These are phyloP conservation scores for Camillea tinctor DNA, from an alignment of 2,329 filamentous ascomycete species.

Conservation along the genomic window DNA sequence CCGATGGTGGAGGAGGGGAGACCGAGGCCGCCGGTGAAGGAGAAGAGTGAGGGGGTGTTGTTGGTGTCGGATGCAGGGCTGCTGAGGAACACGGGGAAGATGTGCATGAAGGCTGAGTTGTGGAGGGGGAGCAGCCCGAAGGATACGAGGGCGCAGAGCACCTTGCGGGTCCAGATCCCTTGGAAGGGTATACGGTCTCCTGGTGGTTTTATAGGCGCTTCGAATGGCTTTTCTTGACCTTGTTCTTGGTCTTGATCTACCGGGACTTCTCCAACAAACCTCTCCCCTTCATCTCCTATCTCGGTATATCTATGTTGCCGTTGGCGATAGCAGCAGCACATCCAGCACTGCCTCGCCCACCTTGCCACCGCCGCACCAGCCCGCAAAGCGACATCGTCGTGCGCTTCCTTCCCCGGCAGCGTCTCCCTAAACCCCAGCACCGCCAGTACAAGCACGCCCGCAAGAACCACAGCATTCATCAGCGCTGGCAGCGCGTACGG, in stretches of 20 bases:
- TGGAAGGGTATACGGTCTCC: constrained; percentile 15
- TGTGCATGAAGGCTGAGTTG: constrained; percentile 61
- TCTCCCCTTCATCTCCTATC: constrained; percentile 13
- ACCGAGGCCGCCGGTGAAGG: constrained; percentile 60
- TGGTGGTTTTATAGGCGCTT: constrained; percentile 9
- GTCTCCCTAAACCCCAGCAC: constrained; percentile 38
- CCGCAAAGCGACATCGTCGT: constrained; percentile 20
- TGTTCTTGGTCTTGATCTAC: constrained; percentile 12
- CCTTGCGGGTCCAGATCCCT: constrained; percentile 31
- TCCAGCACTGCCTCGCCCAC: constrained; percentile 10
- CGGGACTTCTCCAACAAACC: constrained; percentile 13
- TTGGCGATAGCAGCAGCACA: background rate
- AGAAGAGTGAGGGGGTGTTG: constrained; percentile 36
- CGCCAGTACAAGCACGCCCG: constrained; percentile 31
- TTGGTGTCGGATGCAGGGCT: constrained; percentile 45
- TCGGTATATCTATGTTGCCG: constrained; percentile 3
- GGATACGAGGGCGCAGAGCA: constrained; percentile 35
- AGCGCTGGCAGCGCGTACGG: constrained; percentile 45
- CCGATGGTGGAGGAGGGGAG: constrained; percentile 39
- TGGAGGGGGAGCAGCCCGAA: constrained; percentile 57
- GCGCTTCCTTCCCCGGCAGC: constrained; percentile 32
- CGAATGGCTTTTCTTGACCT: constrained; percentile 17
- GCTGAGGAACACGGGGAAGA: constrained; percentile 63
- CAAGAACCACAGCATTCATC: constrained; percentile 37
- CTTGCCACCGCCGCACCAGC: constrained; percentile 14